Base-by-base conservation (phyloP, 768 basidiomycete species). In the Boletales sp. region DNA sequence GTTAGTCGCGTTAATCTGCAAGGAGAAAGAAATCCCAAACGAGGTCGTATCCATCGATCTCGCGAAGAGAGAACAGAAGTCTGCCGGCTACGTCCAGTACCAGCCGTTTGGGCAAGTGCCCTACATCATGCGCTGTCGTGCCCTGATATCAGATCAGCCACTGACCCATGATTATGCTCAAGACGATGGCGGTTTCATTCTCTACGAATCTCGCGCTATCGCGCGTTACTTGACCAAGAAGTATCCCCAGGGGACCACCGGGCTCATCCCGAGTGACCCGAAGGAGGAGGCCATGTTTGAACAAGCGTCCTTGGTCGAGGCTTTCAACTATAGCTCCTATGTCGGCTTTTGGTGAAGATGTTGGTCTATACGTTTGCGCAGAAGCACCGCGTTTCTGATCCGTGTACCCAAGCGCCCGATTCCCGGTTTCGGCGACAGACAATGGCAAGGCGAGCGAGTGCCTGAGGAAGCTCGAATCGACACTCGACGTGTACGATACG, bases 141-240 rank as follows among this genome's bases (percentile, higher is more conserved):
- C 25, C 25, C 5, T 28, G 25, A 7, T 28, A 28, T 28, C 25
- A 28, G 25, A 28, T 7, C 4, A 28, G 25, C 25, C 25, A 28
- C 25, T 28, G 25, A 28, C 7, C 25, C 25, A 6, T 5, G 25
- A 28, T 28, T 28, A 6, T 28, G 25, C 25, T 28, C 25, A 6
- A 5, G 25, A 28, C 25, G 7, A 28, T 25, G 82, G 81, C 38
- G 84, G 81, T 5, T 79, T 84, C 64, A 69, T 77, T 48, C 55
- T 88, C 25, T 86, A 75, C 62, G 83, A 85, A 58, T 76, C 76
- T 36, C 79, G 83, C 13, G 83, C 83, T 1, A 84, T 87, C 52
- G 64, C 60, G 34, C 76, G 80, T 14, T 88, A 86, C 62, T 59
- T 86, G 57, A 77, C 72, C 32, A 62, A 64, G 36, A 85, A 83